phyloP scores from a whole-genome alignment of 2,329 filamentous ascomycete species.

The Exophiala sideris region DNA sequence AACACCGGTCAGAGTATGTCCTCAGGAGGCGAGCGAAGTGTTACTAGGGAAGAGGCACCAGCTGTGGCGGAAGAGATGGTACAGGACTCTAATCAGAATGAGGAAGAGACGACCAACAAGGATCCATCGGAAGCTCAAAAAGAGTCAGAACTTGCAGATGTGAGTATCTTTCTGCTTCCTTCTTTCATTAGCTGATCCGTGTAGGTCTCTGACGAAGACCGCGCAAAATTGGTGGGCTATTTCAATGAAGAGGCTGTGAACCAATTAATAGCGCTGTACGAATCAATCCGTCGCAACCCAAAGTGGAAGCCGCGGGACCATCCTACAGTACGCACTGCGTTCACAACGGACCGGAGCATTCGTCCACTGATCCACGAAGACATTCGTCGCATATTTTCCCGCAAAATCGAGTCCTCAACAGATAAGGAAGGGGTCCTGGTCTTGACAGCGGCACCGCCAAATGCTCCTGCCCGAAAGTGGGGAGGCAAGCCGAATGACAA shows the following conservation, averaged over 20 bases:
- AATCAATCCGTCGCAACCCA: conserved; percentile 52
- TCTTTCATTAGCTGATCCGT: too few species aligned
- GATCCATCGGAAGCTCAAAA: too few species aligned
- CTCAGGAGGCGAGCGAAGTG: not conserved
- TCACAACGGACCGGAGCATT: conserved; percentile 56
- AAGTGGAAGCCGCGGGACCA: conserved; percentile 56
- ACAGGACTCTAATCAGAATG: not conserved
- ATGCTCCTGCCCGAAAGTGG: conserved; percentile 33
- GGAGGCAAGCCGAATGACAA: conserved; percentile 30
- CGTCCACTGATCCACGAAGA: conserved; percentile 63
- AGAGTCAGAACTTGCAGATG: too few species aligned
- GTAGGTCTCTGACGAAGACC: conserved; percentile 41
- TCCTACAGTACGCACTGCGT: conserved; percentile 49
- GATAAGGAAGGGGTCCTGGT: conserved; percentile 61
- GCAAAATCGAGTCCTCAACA: conserved; percentile 72
- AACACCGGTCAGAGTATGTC: not conserved
- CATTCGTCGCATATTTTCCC: conserved; percentile 76
- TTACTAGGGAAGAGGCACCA: not conserved
- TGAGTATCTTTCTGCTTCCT: too few species aligned
- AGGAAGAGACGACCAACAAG: not conserved
- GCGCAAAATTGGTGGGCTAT: conserved; percentile 36
- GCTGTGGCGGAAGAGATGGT: too few species aligned
- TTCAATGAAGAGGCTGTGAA: conserved; percentile 23
- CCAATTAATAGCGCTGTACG: conserved; percentile 55
- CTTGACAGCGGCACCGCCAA: conserved; percentile 48